phyloP scores from a whole-genome alignment of 441 rosid genomes.

The Euphorbia celastroides region DNA sequence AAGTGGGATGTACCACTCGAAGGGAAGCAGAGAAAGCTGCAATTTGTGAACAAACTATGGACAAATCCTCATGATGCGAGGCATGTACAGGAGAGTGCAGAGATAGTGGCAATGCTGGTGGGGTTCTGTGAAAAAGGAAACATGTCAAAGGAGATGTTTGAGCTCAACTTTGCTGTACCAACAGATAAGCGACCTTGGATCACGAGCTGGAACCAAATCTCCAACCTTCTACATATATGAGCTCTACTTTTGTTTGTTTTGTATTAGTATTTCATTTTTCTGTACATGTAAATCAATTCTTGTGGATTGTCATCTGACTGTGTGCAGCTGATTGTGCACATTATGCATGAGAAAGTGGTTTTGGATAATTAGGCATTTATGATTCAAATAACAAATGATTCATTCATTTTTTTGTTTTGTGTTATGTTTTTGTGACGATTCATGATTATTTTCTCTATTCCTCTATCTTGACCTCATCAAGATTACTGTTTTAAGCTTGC shows the following conservation, averaged over 20 bases:
- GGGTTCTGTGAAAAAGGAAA: slow-evolving; percentile 87
- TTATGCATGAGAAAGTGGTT: slow-evolving; percentile 20
- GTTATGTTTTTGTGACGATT: too few relatives aligned
- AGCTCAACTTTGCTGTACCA: slow-evolving; percentile 84
- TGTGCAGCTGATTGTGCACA: slow-evolving; percentile 19
- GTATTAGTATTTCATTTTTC: slow-evolving; percentile 15
- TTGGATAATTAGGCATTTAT: too few relatives aligned
- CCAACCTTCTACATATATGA: slow-evolving; percentile 80
- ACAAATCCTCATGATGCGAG: slow-evolving; percentile 79
- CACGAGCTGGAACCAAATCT: slow-evolving; percentile 87
- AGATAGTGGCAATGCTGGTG: slow-evolving; percentile 88
- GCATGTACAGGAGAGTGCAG: slow-evolving; percentile 89
- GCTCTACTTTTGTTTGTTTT: neutral
- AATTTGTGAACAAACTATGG: slow-evolving; percentile 92
- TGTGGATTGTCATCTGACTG: slow-evolving; percentile 21
- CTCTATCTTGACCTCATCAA: neutral
- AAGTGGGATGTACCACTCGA: slow-evolving; percentile 92
- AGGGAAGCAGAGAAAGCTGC: slow-evolving; percentile 92
- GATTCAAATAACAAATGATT: too few relatives aligned
- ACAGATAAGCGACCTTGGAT: slow-evolving; percentile 84
- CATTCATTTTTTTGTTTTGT: too few relatives aligned
- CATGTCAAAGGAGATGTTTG: slow-evolving; percentile 96
- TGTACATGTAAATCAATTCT: slow-evolving; percentile 33
- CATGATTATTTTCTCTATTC: neutral
- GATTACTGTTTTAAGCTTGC: neutral